A percentile compares a stretch with the other conserved stretches of the same genome.
phyloP scores from a whole-genome alignment of 139 green algal genomes.

The Eudorina sp. region DNA sequence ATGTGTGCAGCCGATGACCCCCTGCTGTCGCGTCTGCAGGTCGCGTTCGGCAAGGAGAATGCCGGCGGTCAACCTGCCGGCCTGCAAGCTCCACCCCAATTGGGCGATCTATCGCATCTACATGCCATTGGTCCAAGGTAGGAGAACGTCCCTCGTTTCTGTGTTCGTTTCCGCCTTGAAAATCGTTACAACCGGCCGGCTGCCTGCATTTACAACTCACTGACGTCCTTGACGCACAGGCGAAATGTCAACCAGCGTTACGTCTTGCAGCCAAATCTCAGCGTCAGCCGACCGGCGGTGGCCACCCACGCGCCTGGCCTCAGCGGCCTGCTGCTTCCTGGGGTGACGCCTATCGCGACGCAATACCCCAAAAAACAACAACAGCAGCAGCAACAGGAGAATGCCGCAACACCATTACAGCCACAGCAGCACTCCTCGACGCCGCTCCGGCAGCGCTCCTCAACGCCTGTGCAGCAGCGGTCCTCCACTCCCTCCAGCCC shows the following conservation, averaged over 20 bases:
- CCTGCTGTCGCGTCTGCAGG: background rate
- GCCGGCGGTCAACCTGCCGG: background rate
- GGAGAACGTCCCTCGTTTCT: too few relatives aligned
- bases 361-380: background rate
- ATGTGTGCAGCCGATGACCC: background rate
- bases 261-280: constrained; percentile 23
- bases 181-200: too few relatives aligned
- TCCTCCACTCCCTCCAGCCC: constrained; percentile 23
- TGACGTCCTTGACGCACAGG: background rate
- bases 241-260: constrained; percentile 4
- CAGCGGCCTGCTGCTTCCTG: background rate
- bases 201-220: too few relatives aligned
- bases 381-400: background rate
- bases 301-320: background rate
- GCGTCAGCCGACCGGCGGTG: background rate
- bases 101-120: constrained; percentile 9
- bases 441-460: background rate
- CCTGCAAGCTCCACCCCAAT: background rate
- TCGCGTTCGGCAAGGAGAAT: constrained; percentile 27
- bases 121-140: background rate
- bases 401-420: background rate
- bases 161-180: too few relatives aligned
- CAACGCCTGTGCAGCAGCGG: background rate
- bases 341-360: background rate
- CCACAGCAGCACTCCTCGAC: background rate